Conservation (phyloP, 768 basidiomycete species). For the Tylopilus subfusipes region DNA sequence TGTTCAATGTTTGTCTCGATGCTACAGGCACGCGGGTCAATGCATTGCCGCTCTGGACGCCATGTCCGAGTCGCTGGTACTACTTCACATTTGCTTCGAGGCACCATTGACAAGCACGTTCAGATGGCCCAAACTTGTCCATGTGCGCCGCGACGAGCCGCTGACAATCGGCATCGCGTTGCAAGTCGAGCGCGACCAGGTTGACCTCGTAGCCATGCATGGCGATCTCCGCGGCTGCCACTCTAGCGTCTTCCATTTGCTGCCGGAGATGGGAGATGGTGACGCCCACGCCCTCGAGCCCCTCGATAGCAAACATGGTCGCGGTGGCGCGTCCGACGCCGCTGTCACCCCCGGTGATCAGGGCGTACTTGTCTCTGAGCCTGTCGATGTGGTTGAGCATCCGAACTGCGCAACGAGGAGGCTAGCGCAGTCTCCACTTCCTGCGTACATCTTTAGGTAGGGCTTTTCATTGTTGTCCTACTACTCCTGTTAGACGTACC, state of each 20-base stretch:
- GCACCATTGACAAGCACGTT: constrained; percentile 61
- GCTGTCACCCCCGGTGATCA: constrained; percentile 37
- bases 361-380: constrained; percentile 4
- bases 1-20: constrained; percentile 44
- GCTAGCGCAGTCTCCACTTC: constrained; percentile 39
- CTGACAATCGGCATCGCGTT: constrained; percentile 42
- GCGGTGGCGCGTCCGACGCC: constrained; percentile 53
- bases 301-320: constrained; percentile 50
- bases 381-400: not conserved
- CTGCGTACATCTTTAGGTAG: constrained; percentile 35
- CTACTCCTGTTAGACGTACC: constrained; percentile 40
- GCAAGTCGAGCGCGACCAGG: constrained; percentile 40
- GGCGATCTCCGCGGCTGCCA: constrained; percentile 43
- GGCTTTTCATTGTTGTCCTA: constrained; percentile 47
- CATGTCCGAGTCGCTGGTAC: no score
- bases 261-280: constrained; percentile 53
- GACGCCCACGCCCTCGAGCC: constrained; percentile 46
- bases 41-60: no score
- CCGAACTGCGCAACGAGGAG: no score
- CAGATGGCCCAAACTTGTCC: constrained; percentile 39
- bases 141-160: no score
- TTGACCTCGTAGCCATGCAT: constrained; percentile 39
- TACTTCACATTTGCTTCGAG: constrained; percentile 21
- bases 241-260: constrained; percentile 53
- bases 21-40: constrained; percentile 21